phyloP scores from a whole-genome alignment of 768 basidiomycete genomes.

The Neoboletus brunneissimus region DNA sequence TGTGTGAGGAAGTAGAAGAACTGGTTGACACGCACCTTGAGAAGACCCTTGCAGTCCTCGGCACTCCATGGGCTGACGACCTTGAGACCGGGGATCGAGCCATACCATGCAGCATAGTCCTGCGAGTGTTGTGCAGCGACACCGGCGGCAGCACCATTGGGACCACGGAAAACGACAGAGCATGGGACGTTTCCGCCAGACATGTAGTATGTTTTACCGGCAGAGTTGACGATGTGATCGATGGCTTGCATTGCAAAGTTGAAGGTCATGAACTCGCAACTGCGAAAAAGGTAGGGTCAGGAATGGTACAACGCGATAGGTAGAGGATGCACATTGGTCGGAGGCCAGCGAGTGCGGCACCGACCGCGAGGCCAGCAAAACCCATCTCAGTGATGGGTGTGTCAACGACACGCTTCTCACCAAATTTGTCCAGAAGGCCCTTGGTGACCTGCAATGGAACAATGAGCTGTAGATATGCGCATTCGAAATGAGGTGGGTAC shows the following conservation, averaged over 20 bases:
- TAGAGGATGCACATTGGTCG: constrained; percentile 71
- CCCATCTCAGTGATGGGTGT: constrained; percentile 98
- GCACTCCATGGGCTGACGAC: constrained; percentile 97
- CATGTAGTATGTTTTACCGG: constrained; percentile 99
- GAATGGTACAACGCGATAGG: background rate
- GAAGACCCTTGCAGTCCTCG: constrained; percentile 98
- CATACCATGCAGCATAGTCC: constrained; percentile 96
- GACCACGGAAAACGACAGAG: constrained; percentile 98
- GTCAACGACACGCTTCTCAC: constrained; percentile 97
- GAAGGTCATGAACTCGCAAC: constrained; percentile 99
- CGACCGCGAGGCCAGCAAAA: constrained; percentile 94
- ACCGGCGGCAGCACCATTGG: constrained; percentile 97
- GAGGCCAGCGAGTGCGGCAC: constrained; percentile 91
- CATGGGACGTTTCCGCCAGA: constrained; percentile 98
- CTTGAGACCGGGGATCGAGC: constrained; percentile 91
- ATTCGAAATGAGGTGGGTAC: constrained; percentile 35
- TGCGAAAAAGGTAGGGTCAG: constrained; percentile 29
- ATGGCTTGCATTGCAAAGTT: constrained; percentile 99
- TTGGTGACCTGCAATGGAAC: constrained; percentile 76
- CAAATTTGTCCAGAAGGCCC: constrained; percentile 98
- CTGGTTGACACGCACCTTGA: constrained; percentile 62
- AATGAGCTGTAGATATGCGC: constrained; percentile 11
- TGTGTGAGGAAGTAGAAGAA: background rate
- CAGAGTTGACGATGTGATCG: constrained; percentile 99
- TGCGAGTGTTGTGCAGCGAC: constrained; percentile 97